Conservation (phyloP, 306 rosid species). For the Quercus engelmannii region DNA sequence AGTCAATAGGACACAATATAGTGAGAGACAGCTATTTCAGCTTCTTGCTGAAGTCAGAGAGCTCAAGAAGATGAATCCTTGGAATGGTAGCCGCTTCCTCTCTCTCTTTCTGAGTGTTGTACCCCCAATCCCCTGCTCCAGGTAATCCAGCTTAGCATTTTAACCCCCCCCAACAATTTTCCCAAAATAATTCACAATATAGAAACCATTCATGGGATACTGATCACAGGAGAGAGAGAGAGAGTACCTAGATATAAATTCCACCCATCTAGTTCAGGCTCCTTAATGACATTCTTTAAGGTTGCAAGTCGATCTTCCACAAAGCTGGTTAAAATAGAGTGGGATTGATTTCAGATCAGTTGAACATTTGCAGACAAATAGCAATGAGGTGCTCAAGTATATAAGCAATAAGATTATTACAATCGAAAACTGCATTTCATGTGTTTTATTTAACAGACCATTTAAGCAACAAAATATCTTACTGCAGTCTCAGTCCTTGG, state of each 20-base stretch:
- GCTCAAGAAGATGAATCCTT: slow-evolving; percentile 58
- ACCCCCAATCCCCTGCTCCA: slow-evolving; percentile 75
- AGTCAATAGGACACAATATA: slow-evolving; percentile 2
- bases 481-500: slow-evolving; percentile 80
- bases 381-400: not conserved
- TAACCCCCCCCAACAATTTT: not conserved
- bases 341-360: slow-evolving; percentile 15
- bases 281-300: slow-evolving; percentile 79
- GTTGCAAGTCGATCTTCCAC: slow-evolving; percentile 86
- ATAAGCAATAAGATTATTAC: not conserved
- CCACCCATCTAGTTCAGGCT: slow-evolving; percentile 81
- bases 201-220: not conserved
- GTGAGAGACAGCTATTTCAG: slow-evolving; percentile 41
- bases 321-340: slow-evolving; percentile 49
- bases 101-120: slow-evolving; percentile 83
- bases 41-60: slow-evolving; percentile 64
- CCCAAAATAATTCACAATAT: slow-evolving; percentile 2
- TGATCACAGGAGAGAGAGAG: not conserved
- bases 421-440: not conserved
- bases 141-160: slow-evolving; percentile 13
- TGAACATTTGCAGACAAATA: not conserved
- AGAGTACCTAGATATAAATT: slow-evolving; percentile 69
- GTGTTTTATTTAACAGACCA: not conserved
- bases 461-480: slow-evolving; percentile 27
- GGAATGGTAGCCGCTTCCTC: slow-evolving; percentile 69